phyloP scores from a whole-genome alignment of 139 green algal genomes.

The Micromonas pusilla region DNA sequence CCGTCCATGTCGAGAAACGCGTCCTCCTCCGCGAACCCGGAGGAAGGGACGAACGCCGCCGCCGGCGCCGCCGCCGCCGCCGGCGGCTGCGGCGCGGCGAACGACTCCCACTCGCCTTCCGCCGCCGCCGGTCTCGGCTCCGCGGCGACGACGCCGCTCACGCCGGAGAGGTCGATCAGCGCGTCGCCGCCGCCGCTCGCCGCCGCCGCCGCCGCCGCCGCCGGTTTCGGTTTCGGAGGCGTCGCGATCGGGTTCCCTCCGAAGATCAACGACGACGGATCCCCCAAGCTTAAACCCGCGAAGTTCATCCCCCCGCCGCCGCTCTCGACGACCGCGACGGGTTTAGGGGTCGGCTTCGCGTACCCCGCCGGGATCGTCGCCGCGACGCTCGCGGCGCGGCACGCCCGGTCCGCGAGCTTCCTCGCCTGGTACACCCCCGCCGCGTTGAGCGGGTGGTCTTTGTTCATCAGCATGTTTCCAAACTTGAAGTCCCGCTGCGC shows the following conservation, averaged over 20 bases:
- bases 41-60: too few relatives aligned
- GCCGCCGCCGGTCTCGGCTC: neutral
- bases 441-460: constrained; percentile 19
- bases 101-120: too few relatives aligned
- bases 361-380: neutral
- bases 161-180: neutral
- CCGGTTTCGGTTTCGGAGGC: too few relatives aligned
- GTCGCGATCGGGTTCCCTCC: neutral
- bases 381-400: too few relatives aligned
- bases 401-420: too few relatives aligned
- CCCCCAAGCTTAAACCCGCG: neutral
- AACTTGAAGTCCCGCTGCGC: constrained; percentile 15
- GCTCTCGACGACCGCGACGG: neutral
- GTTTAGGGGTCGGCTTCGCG: neutral
- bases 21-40: too few relatives aligned
- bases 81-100: too few relatives aligned
- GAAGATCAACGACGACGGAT: neutral
- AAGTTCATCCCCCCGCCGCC: neutral
- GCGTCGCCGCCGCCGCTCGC: too few relatives aligned
- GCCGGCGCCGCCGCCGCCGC: too few relatives aligned
- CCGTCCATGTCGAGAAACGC: too few relatives aligned
- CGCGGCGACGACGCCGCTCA: neutral
- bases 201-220: too few relatives aligned
- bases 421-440: neutral
- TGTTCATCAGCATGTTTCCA: constrained; percentile 19